A percentile compares a stretch with the other conserved stretches of the same genome.
These are phyloP conservation scores for Lepidium sativum DNA, from an alignment of 345 rosid species.

Conservation along the genomic window DNA sequence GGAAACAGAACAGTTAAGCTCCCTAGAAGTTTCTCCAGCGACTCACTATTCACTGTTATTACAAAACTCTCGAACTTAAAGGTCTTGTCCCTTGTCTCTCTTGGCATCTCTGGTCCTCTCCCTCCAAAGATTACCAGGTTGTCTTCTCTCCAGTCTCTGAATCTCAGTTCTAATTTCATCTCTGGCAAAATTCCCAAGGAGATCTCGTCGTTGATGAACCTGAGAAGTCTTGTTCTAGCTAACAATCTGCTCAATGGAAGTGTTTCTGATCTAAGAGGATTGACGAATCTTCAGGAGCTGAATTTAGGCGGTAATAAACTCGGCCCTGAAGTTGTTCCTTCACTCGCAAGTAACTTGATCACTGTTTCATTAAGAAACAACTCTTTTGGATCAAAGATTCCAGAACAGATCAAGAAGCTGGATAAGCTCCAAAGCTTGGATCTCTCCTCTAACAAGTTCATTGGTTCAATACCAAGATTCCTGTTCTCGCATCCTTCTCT, in stretches of 20 bases:
- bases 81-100: slow-evolving; percentile 56
- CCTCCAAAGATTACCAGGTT: slow-evolving; percentile 57
- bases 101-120: slow-evolving; percentile 79
- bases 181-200: slow-evolving; percentile 52
- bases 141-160: slow-evolving; percentile 45
- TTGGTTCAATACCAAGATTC: slow-evolving; percentile 50
- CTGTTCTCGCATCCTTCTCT: slow-evolving; percentile 51
- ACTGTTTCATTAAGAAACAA: slow-evolving; percentile 47
- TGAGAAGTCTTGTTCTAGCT: slow-evolving; percentile 51
- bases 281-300: slow-evolving; percentile 44
- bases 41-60: slow-evolving; percentile 60
- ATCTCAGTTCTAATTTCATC: slow-evolving; percentile 69
- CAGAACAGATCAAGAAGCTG: slow-evolving; percentile 35
- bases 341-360: slow-evolving; percentile 38
- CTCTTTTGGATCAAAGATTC: slow-evolving; percentile 62
- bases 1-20: slow-evolving; percentile 56
- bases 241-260: slow-evolving; percentile 58
- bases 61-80: slow-evolving; percentile 61
- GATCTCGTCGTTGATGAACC: slow-evolving; percentile 38
- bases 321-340: slow-evolving; percentile 58
- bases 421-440: slow-evolving; percentile 48
- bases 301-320: slow-evolving; percentile 49
- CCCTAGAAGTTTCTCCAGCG: slow-evolving; percentile 51
- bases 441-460: slow-evolving; percentile 46
- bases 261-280: slow-evolving; percentile 56